phyloP scores from a whole-genome alignment of 2,329 filamentous ascomycete species.

The Monilinia aucupariae region DNA sequence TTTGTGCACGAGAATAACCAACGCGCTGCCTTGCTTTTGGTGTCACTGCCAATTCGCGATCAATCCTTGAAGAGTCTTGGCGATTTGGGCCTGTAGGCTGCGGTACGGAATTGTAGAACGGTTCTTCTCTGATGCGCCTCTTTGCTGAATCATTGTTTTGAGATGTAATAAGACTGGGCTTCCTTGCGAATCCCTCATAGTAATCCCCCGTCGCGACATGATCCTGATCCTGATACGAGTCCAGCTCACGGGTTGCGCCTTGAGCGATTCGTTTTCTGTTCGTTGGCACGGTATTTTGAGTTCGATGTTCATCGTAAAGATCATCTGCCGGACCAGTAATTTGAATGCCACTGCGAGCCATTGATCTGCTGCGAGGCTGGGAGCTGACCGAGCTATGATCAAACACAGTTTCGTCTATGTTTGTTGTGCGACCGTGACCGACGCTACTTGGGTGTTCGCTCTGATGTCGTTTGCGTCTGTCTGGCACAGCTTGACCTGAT shows the following conservation, averaged over 20 bases:
- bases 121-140: neutral
- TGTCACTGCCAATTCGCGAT: neutral
- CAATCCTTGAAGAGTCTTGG: neutral
- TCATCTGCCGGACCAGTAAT: neutral
- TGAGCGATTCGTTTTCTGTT: neutral
- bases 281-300: rapidly evolving
- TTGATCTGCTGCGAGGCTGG: neutral
- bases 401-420: neutral
- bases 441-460: neutral
- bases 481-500: neutral
- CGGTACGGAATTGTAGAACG: neutral
- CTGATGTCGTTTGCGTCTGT: slow-evolving; percentile 5
- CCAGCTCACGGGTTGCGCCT: neutral
- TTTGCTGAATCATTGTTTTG: neutral
- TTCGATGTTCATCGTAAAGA: neutral
- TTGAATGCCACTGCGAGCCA: neutral
- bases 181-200: neutral
- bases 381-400: neutral
- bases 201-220: neutral
- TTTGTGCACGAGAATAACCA: neutral
- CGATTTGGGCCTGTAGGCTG: neutral
- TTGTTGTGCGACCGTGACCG: neutral
- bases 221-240: neutral
- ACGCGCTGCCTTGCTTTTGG: neutral
- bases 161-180: neutral